Evolutionary conservation across 305 asterid species (phyloP), one percentile per base, ranked within the genome.

Genomic region (Lippia alba): DNA sequence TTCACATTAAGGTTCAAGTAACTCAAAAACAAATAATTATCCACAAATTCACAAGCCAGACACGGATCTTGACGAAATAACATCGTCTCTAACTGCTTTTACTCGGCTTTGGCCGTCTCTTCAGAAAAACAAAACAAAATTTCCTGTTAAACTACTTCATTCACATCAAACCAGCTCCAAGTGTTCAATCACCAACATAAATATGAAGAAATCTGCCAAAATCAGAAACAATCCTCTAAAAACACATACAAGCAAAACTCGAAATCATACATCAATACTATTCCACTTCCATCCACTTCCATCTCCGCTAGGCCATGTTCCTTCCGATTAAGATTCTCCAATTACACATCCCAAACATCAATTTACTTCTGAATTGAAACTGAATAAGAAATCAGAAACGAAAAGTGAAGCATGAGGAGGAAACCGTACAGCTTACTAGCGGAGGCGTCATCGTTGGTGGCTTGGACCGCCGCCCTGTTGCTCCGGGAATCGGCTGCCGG

Each of bases 361-460:
- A 19, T 59, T 34, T n/a, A 9, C 60, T 40, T 54, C 39, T 58
- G 60, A 64, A 56, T 49, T n/a, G 45, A 66, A 66, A 65, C 49
- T 9, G 59, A 59, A 40, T 14, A 36, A 19, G n/a, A 5, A 8
- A 45, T 24, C 64, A 58, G 45, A 34, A 64, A 40, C n/a, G 15
- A 36, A 44, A 20, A 8, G 16, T 50, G 14, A 36, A 15, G 58
- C 58, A 71, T 39, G 56, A 34, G 5, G 50, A 11, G 66, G 44
- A 58, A 12, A 12, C 15, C 80, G 30, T 82, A 92, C 99, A 92
- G 88, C 79, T 95, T 95, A 85, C 97, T 95, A 48, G 97, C 98
- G 50, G 98, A 90, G 74, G 99, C 99, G 71, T 95, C 99, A 82
- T 92, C 98, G 81, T 95, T 82, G 65, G 86, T 82, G 68, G 86